Evolutionary conservation across 768 basidiomycete genomes (phyloP).

Genomic region (Antrodiella citrinella): DNA sequence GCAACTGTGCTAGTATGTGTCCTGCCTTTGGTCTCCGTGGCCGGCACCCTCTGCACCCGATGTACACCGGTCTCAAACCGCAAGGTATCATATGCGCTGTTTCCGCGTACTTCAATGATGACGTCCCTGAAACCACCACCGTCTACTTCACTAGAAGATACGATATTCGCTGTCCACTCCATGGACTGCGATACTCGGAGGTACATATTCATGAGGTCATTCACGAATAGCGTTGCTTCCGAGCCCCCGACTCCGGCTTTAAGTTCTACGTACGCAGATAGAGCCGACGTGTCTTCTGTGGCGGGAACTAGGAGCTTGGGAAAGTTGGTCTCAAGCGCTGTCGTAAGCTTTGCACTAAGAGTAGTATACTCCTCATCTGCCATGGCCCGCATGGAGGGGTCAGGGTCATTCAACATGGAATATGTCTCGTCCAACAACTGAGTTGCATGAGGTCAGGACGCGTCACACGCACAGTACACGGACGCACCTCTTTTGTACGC

Average conservation of each 20-base stretch:
- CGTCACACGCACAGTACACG: background rate
- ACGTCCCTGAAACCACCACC: slow-evolving; percentile 71
- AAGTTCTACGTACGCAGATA: slow-evolving; percentile 81
- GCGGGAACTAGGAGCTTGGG: slow-evolving; percentile 69
- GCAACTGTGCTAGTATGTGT: slow-evolving; percentile 91
- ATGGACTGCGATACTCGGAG: slow-evolving; percentile 45
- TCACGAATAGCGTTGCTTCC: slow-evolving; percentile 78
- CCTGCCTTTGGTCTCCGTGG: slow-evolving; percentile 80
- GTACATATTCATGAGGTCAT: slow-evolving; percentile 79
- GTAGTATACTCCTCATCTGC: slow-evolving; percentile 57
- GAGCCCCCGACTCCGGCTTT: slow-evolving; percentile 91
- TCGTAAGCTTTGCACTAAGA: slow-evolving; percentile 29
- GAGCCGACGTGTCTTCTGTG: slow-evolving; percentile 48
- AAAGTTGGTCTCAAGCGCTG: slow-evolving; percentile 35
- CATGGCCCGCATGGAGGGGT: slow-evolving; percentile 66
- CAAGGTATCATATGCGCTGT: slow-evolving; percentile 70
- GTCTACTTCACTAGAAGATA: slow-evolving; percentile 50
- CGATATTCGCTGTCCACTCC: slow-evolving; percentile 55
- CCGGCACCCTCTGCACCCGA: slow-evolving; percentile 89
- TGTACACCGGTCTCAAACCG: slow-evolving; percentile 95
- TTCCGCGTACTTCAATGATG: slow-evolving; percentile 69
- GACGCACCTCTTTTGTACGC: slow-evolving; percentile 46
- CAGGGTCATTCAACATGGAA: slow-evolving; percentile 61
- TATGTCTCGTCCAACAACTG: slow-evolving; percentile 61
- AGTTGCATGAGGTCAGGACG: background rate